Evolutionary conservation across 257 asterid species (phyloP).

Genomic region (Petunia axillaris): DNA sequence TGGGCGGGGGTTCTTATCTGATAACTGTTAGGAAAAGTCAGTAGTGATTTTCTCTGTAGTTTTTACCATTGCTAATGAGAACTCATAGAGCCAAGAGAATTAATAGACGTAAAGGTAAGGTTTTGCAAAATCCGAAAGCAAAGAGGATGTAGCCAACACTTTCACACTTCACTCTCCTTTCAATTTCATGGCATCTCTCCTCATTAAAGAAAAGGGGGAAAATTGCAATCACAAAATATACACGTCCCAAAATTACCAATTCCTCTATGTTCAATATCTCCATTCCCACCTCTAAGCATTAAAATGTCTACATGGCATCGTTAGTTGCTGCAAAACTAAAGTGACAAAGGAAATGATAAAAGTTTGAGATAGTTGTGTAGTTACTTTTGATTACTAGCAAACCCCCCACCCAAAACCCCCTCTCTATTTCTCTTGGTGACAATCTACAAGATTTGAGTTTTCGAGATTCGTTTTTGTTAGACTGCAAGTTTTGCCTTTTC

Average conservation of each 20-base stretch:
- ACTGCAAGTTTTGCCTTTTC: neutral
- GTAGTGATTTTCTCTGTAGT: neutral
- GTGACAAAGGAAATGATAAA: neutral
- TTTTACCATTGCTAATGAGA: neutral
- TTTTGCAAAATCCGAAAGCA: neutral
- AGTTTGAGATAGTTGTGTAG: neutral
- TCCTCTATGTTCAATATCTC: neutral
- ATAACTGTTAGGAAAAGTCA: constrained; percentile 4
- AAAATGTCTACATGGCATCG: neutral
- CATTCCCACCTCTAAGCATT: neutral
- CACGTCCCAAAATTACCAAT: neutral
- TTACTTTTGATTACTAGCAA: constrained; percentile 3
- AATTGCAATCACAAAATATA: neutral
- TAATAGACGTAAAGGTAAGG: neutral
- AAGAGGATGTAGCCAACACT: neutral
- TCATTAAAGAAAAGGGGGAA: neutral
- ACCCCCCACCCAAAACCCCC: neutral
- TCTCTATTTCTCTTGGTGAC: neutral
- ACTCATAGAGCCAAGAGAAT: neutral
- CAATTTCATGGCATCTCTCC: neutral
- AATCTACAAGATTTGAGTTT: neutral
- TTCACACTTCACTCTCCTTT: neutral
- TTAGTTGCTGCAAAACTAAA: neutral
- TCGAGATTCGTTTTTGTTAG: neutral
- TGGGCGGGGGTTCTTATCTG: neutral